These are phyloP conservation scores for Lactifluus pinguis DNA, from an alignment of 768 basidiomycete genomes.

Conservation along the genomic window DNA sequence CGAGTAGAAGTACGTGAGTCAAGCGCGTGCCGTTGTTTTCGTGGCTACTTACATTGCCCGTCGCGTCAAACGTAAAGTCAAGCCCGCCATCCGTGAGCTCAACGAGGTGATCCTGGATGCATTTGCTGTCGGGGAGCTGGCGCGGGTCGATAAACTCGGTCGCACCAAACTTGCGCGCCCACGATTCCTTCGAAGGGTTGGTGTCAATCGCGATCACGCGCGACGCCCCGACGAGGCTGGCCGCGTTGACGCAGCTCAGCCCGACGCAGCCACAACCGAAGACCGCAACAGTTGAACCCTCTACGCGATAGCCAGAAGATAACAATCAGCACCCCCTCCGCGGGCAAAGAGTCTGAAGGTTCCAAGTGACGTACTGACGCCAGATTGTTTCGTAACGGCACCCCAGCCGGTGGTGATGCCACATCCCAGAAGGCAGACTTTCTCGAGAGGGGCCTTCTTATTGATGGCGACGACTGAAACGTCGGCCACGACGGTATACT, in stretches of 20 bases:
- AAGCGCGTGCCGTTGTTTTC: conserved; percentile 2
- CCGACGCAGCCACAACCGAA: conserved; percentile 98
- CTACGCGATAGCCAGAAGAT: conserved; percentile 29
- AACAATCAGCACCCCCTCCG: background rate
- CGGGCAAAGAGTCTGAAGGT: background rate
- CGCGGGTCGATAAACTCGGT: conserved; percentile 89
- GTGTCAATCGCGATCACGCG: conserved; percentile 90
- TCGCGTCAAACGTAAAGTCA: conserved; percentile 96
- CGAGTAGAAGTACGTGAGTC: background rate
- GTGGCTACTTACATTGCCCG: conserved; percentile 59
- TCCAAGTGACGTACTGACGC: conserved; percentile 50
- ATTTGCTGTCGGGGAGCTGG: conserved; percentile 62
- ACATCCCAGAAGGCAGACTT: conserved; percentile 93
- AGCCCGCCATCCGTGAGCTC: conserved; percentile 94
- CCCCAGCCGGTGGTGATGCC: conserved; percentile 99
- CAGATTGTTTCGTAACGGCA: conserved; percentile 84
- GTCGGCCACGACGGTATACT: conserved; percentile 97
- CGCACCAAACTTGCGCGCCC: conserved; percentile 91
- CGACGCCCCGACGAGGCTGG: conserved; percentile 66
- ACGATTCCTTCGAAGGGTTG: conserved; percentile 75
- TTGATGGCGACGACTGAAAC: conserved; percentile 92
- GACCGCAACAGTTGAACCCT: conserved; percentile 82
- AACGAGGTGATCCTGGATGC: conserved; percentile 82
- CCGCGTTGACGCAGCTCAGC: conserved; percentile 82
- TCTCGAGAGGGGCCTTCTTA: conserved; percentile 80